Evolutionary conservation across 1,284 basidiomycete species (phyloP).

Genomic region (Fomitopsis betulina): DNA sequence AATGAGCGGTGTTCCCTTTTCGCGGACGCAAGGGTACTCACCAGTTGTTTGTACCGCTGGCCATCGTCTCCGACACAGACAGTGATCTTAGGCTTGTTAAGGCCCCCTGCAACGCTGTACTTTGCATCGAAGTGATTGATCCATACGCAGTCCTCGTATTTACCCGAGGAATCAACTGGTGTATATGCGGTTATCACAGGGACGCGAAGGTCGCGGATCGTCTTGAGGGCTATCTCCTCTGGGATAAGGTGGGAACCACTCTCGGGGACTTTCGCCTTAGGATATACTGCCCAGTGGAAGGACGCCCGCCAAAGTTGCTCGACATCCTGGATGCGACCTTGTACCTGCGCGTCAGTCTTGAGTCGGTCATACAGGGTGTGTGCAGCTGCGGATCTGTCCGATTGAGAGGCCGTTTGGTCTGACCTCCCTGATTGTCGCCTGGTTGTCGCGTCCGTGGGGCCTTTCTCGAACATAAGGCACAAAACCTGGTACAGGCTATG

Average conservation of each 20-base stretch:
- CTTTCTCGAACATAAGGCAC: conserved; percentile 42
- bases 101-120: conserved; percentile 74
- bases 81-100: conserved; percentile 82
- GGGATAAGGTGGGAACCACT: conserved; percentile 35
- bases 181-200: conserved; percentile 79
- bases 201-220: conserved; percentile 55
- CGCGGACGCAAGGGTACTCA: conserved; percentile 33
- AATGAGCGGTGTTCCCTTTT: not conserved
- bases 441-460: conserved; percentile 10
- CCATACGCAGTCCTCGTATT: conserved; percentile 66
- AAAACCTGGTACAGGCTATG: conserved; percentile 91
- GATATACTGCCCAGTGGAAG: conserved; percentile 75
- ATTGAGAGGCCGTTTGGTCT: conserved; percentile 36
- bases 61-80: conserved; percentile 72
- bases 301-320: conserved; percentile 71
- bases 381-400: conserved; percentile 66
- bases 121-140: conserved; percentile 57
- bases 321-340: conserved; percentile 51
- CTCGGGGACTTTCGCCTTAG: conserved; percentile 36
- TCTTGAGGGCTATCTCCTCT: conserved; percentile 37
- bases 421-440: conserved; percentile 41
- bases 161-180: conserved; percentile 66
- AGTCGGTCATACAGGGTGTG: conserved; percentile 62
- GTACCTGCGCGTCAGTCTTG: conserved; percentile 34
- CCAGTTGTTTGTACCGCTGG: conserved; percentile 74